Base-by-base conservation (phyloP, 73 alveolate genomes). In the Paramecium primaurelia region DNA sequence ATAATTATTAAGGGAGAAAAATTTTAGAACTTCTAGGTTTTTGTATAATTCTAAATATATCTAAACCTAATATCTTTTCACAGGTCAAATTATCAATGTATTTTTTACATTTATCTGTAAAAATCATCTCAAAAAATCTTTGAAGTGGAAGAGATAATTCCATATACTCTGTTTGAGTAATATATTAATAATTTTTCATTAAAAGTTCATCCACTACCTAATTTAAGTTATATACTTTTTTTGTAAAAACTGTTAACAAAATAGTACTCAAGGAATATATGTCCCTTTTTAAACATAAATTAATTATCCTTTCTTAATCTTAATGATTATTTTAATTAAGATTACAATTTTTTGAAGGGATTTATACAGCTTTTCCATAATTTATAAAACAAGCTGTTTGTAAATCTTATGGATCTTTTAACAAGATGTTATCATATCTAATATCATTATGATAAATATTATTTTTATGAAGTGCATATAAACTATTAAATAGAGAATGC, bases 401-500 rank as follows among this genome's bases (percentile, higher is more conserved):
- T 4, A 64, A 28, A 64, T 64, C 84, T 32, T 28, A 32, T 64
- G 51, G 10, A 64, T 64, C 84, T 71, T 77, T 84, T 16, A 89
- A 14, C 26, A 89, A 58, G 2, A 89, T 28, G 51, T 89, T 89
- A 20, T 89, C 80, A 71, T 73, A 60, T 26, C 83, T 89, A 42
- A 89, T 89, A 47, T 89, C 94, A 26, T 86, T 20, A 36, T 89
- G 94, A 26, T 58, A 64, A 12, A 89, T 71, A 26, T 83, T 83
- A 18, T 45, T 14, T 45, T 68, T 25, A 10, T 89, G 94, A 25
- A 89, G 71, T 22, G 77, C 47, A 42, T 2, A 3, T 14, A 80
- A 80, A 64, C 22, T 32, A 42, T 3, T 64, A 32, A 64, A 64
- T 2, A 64, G 71, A 16, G 34, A 22, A 26, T 49, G 47, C 25